These are phyloP conservation scores for Trypanosoma congolense DNA, from an alignment of 208 protist species.

Conservation along the genomic window DNA sequence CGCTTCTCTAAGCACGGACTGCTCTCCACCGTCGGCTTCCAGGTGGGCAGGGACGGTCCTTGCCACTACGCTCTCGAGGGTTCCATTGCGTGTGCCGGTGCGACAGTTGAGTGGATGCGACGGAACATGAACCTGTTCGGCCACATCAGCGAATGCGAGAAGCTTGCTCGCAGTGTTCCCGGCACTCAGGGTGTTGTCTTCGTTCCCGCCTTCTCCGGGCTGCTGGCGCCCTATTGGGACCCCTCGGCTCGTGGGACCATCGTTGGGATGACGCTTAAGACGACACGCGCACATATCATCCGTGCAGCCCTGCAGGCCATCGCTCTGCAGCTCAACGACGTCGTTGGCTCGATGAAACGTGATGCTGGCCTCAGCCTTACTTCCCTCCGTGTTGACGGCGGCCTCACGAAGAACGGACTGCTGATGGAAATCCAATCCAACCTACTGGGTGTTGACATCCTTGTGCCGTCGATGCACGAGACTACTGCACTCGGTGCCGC, in stretches of 20 bases:
- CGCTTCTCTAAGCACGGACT: conserved; percentile 90
- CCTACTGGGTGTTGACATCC: conserved; percentile 63
- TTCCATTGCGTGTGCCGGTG: conserved; percentile 90
- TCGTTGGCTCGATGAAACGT: conserved; percentile 75
- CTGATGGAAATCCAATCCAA: conserved; percentile 95
- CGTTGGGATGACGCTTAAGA: conserved; percentile 91
- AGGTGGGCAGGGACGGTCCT: conserved; percentile 67
- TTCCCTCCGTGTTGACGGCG: conserved; percentile 93
- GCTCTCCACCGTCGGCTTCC: conserved; percentile 94
- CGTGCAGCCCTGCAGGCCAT: conserved; percentile 88
- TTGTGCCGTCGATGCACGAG: conserved; percentile 62
- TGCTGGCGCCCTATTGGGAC: conserved; percentile 97
- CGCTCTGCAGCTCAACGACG: conserved; percentile 85
- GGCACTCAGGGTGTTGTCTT: conserved; percentile 91
- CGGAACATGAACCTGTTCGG: conserved; percentile 90
- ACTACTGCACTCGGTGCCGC: conserved; percentile 76
- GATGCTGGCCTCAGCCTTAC: conserved; percentile 67
- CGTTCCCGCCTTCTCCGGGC: conserved; percentile 96
- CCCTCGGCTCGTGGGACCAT: conserved; percentile 91
- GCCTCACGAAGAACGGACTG: conserved; percentile 85
- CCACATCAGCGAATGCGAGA: conserved; percentile 56
- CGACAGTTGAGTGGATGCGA: conserved; percentile 91
- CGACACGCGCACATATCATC: conserved; percentile 75
- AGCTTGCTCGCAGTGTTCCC: conserved; percentile 37
- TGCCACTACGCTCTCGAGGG: conserved; percentile 86